Percentiles rank a stretch among this genome's conserved stretches.
Evolutionary conservation across 768 basidiomycete genomes (phyloP).

Genomic region (Amanita rimosa): DNA sequence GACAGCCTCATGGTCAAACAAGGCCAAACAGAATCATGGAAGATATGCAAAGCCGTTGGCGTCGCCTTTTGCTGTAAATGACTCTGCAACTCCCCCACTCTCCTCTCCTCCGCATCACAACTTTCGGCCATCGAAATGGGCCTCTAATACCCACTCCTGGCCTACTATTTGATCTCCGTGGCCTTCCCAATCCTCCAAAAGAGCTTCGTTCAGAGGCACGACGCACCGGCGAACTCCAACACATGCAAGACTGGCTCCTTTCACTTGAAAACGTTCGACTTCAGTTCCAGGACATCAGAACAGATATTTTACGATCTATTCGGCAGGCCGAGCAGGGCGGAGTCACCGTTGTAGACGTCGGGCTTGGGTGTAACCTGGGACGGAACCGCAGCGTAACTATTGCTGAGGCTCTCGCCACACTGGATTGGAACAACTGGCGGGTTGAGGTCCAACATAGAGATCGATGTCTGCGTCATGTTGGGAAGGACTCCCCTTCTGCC

Average conservation of each 20-base stretch:
- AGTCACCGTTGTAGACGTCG: neutral
- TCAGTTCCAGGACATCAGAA: neutral
- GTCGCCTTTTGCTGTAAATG: neutral
- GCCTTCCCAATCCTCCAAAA: slow-evolving; percentile 5
- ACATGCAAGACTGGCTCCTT: slow-evolving; percentile 5
- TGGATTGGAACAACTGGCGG: slow-evolving; percentile 1
- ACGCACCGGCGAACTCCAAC: neutral
- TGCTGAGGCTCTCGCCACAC: neutral
- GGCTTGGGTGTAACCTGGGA: slow-evolving; percentile 1
- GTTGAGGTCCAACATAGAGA: slow-evolving; percentile 3
- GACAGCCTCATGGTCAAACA: neutral
- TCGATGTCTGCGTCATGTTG: neutral
- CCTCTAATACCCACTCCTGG: neutral
- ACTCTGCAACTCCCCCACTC: neutral
- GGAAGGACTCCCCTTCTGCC: neutral
- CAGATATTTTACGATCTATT: neutral
- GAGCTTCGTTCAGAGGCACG: neutral
- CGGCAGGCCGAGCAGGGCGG: neutral
- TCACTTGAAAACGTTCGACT: neutral
- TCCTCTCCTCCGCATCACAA: slow-evolving; percentile 1
- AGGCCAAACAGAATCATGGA: neutral
- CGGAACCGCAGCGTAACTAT: slow-evolving; percentile 5
- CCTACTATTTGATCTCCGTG: slow-evolving; percentile 2
- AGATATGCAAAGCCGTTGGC: no score
- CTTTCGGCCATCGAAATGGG: slow-evolving; percentile 2